Base-by-base conservation (phyloP, 1,139 yeast species). In the Sugiyamaella neomexicana region DNA sequence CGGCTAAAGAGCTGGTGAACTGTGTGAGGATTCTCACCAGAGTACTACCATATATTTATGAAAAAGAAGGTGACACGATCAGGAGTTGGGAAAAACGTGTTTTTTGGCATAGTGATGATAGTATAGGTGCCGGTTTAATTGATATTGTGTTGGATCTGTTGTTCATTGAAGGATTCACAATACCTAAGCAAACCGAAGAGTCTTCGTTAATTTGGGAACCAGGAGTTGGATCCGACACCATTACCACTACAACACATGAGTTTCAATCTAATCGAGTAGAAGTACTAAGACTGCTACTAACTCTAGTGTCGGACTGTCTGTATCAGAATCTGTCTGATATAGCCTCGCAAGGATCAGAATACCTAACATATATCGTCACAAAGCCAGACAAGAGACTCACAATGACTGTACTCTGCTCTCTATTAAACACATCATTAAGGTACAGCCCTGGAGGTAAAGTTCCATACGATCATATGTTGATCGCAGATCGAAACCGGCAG, bases 201-300 rank as follows among this genome's bases (percentile, higher is more conserved):
- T 15, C 56, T 17, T 16, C 46, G 3, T 15, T 38, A 12, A 65
- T 85, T 1, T 88, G 95, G 96, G 95, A 87, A 62, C 82, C 88
- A 0, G 96, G 96, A 1, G 77, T 89, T 41, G 95, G 90, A 0
- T 68, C 78, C 57, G 66, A 73, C 7, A 64, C 73, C 1, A 81
- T 86, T 0, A 74, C 78, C 52, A 73, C 81, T 9, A 58, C 69
- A 2, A 64, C 68, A 2, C 62, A 63, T 3, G 75, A 78, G 8
- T 64, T 81, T 42, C 95, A 88, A 59, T 70, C 83, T 29, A 83
- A 87, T 66, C 77, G 96, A 61, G 69, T 83, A 3, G 95, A 88
- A 61, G 73, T 88, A 1, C 64, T 93, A 42, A 75, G 86, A 53
- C 71, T 89, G 10, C 57, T 91, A 9, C 63, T 87, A 5, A 76